Percentiles rank a stretch among this genome's conserved stretches.
These are phyloP conservation scores for Podospora sp. DNA, from an alignment of 495 filamentous ascomycete genomes.

Conservation along the genomic window DNA sequence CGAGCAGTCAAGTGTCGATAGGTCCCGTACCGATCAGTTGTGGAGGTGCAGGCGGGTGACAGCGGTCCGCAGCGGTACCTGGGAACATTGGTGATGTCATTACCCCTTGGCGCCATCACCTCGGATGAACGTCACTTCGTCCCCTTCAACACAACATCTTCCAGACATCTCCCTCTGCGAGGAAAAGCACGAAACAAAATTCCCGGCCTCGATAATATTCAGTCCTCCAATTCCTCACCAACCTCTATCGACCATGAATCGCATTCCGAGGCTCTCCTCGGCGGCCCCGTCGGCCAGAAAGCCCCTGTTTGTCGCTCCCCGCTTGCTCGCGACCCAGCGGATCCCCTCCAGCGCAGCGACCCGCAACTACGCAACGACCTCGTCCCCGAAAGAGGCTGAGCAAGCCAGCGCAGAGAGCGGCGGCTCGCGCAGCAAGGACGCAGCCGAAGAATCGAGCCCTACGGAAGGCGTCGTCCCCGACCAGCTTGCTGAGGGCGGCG, in stretches of 20 bases:
- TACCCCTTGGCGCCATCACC: neutral
- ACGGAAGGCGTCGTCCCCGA: constrained; percentile 34
- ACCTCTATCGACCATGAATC: constrained; percentile 1
- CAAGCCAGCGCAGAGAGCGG: constrained; percentile 47
- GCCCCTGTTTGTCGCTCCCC: neutral
- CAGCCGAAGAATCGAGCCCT: constrained; percentile 27
- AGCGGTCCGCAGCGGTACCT: too few relatives aligned
- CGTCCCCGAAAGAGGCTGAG: constrained; percentile 40
- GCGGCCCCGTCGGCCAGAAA: neutral
- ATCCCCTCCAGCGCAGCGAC: neutral
- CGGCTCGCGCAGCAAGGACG: constrained; percentile 50
- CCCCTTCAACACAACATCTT: neutral
- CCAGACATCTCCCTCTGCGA: neutral
- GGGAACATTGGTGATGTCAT: neutral
- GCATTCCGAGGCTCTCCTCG: neutral
- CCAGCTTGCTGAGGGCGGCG: constrained; percentile 33
- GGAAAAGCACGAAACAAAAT: neutral
- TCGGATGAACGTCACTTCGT: neutral
- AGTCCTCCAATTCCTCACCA: neutral
- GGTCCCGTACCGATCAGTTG: too few relatives aligned
- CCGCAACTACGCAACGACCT: constrained; percentile 10
- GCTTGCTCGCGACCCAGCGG: neutral
- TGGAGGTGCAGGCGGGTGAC: neutral
- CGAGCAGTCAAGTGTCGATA: neutral
- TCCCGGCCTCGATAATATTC: neutral